phyloP scores from a whole-genome alignment of 2,329 filamentous ascomycete genomes.

The Nigrospora osmanthi region DNA sequence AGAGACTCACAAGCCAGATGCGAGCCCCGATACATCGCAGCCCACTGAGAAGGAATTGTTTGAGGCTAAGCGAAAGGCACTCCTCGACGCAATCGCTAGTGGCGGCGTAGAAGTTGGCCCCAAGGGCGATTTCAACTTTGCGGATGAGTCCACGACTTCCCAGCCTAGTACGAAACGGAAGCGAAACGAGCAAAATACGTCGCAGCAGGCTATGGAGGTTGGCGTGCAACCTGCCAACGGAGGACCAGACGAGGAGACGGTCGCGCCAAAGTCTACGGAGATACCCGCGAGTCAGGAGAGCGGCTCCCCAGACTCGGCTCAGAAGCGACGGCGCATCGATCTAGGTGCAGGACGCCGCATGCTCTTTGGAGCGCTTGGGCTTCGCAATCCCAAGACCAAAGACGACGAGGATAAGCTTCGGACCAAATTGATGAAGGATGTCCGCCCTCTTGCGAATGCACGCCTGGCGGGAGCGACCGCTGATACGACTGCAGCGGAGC shows the following conservation, averaged over 20 bases:
- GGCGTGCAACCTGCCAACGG: background rate
- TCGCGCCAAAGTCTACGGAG: background rate
- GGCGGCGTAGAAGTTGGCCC: constrained; percentile 41
- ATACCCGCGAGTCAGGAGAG: constrained; percentile 4
- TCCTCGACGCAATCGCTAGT: constrained; percentile 40
- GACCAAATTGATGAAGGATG: constrained; percentile 48
- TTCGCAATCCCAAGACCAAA: constrained; percentile 60
- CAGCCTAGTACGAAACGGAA: constrained; percentile 14
- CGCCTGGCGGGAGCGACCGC: constrained; percentile 15
- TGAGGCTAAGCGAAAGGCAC: constrained; percentile 38
- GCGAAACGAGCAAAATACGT: constrained; percentile 4
- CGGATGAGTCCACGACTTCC: constrained; percentile 2
- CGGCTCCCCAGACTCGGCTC: constrained; percentile 9
- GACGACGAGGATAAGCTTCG: constrained; percentile 59
- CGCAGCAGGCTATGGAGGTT: background rate
- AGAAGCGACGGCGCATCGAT: constrained; percentile 27
- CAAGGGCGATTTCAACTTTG: constrained; percentile 4
- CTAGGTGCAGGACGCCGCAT: constrained; percentile 58
- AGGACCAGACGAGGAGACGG: background rate
- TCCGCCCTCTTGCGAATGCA: constrained; percentile 30
- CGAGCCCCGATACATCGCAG: background rate
- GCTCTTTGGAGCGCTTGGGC: constrained; percentile 64
- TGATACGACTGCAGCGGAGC: constrained; percentile 10
- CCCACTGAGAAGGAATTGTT: constrained; percentile 30
- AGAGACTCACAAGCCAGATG: constrained; percentile 5